Base-by-base conservation (phyloP, 2,329 filamentous ascomycete genomes). In the Scleromitrula shiraiana region DNA sequence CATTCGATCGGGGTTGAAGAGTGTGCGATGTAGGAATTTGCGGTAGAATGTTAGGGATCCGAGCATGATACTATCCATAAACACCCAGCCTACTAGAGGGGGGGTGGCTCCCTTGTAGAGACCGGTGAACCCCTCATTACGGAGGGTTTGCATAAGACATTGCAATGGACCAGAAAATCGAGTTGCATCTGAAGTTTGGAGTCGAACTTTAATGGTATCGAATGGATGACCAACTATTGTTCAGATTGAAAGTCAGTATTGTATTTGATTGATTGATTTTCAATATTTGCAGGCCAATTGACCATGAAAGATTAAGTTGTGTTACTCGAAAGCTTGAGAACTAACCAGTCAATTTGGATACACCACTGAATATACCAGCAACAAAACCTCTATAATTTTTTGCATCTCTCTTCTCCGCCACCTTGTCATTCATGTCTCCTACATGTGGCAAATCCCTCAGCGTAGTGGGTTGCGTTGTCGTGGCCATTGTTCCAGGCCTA, bases 41-140 rank as follows among this genome's bases (percentile, higher is more conserved):
- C 91, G 85, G 71, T 97, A 97, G 41, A 95, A 77, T 20, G 86
- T 95, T 56, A 98, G 73, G 15, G 87, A 94, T 35, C 93, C 93
- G 27, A 97, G 77, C 90, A 97, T 95, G 50, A 83, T 65, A 35
- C 72, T 77, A 70, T 98, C 93, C 91, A 97, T 97, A 62, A 94
- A 88, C 85, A 97, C 95, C 93, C 93, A 97, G 59, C 93, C 93
- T 43, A 96, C 80, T 41, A 97, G 73, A 44, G 93, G 93, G 48
- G 91, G 91, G 23, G 86, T 88, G 9, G 89, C 89, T 60, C 91
- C 90, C 70, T 97, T 98, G 76, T 97, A 98, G 35, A 98, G 73
- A 3, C 88, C 93, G 42, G 75, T 69, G 39, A 94, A 69, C 40
- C 91, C 91, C 67, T 98, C 93, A 64, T 89, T 85, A 51, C 84